Percentiles rank a stretch among this genome's conserved stretches.
phyloP scores from a whole-genome alignment of 2,329 filamentous ascomycete species.

The Achaetomium macrosporum region DNA sequence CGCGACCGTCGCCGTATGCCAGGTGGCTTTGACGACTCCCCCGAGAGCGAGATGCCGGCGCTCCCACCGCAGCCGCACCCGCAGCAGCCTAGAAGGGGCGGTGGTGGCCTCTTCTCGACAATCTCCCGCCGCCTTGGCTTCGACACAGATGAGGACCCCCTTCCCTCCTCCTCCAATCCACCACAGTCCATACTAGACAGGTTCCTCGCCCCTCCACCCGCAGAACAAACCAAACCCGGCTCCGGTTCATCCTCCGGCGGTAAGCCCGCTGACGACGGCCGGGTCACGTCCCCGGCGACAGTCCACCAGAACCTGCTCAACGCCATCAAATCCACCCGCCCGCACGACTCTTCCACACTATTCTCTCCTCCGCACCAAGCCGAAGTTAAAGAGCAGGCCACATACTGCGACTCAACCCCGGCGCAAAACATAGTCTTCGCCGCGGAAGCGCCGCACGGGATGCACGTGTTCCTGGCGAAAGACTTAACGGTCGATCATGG shows the following conservation, averaged over 20 bases:
- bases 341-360: slow-evolving; percentile 67
- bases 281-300: slow-evolving; percentile 54
- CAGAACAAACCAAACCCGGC: slow-evolving; percentile 10
- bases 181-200: slow-evolving; percentile 39
- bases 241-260: neutral
- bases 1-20: slow-evolving; percentile 53
- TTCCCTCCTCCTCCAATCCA: neutral
- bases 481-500: slow-evolving; percentile 43
- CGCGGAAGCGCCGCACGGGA: slow-evolving; percentile 63
- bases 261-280: slow-evolving; percentile 37
- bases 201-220: slow-evolving; percentile 32
- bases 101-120: slow-evolving; percentile 57
- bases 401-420: slow-evolving; percentile 77
- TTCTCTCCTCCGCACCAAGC: slow-evolving; percentile 67
- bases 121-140: slow-evolving; percentile 64
- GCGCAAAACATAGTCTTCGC: slow-evolving; percentile 67
- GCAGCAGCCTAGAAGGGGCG: slow-evolving; percentile 39
- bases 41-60: slow-evolving; percentile 40
- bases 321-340: slow-evolving; percentile 71
- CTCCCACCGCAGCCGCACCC: slow-evolving; percentile 32
- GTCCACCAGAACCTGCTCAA: slow-evolving; percentile 67
- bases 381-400: slow-evolving; percentile 71
- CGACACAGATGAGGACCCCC: slow-evolving; percentile 42
- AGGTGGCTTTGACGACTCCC: slow-evolving; percentile 65
- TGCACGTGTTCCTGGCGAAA: slow-evolving; percentile 67